Conservation (phyloP, 2,329 filamentous ascomycete genomes). For the Stachybotrys echinatus region DNA sequence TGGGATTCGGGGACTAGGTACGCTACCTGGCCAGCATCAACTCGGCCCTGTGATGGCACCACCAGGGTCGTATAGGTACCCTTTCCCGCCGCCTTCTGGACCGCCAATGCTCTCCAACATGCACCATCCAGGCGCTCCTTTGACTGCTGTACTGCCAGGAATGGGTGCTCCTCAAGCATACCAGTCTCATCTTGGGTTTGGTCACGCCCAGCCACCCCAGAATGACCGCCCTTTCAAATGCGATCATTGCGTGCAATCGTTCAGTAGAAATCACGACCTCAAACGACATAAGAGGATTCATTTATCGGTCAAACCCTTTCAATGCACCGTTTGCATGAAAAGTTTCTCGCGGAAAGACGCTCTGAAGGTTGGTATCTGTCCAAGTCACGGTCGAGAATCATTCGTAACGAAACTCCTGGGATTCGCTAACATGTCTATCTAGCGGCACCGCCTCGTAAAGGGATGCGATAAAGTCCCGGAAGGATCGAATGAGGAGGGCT, state of each 20-base stretch:
- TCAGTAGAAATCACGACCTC: conserved; percentile 93
- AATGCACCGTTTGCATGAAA: conserved; percentile 88
- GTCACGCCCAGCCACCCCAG: conserved; percentile 38
- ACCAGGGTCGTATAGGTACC: conserved; percentile 44
- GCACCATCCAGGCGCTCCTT: conserved; percentile 64
- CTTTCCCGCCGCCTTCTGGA: conserved; percentile 56
- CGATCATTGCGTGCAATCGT: conserved; percentile 85
- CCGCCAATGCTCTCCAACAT: conserved; percentile 75
- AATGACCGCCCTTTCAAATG: conserved; percentile 92
- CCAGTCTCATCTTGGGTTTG: conserved; percentile 48
- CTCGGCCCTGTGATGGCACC: conserved; percentile 32
- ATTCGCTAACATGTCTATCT: conserved; percentile 13
- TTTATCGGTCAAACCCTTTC: conserved; percentile 90
- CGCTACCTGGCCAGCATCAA: conserved; percentile 14
- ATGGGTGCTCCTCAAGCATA: conserved; percentile 52
- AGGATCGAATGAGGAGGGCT: conserved; percentile 13
- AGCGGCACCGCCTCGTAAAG: conserved; percentile 61
- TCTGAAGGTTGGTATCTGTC: conserved; percentile 74
- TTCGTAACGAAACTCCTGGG: too few species aligned
- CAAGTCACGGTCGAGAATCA: too few species aligned
- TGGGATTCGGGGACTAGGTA: conserved; percentile 31
- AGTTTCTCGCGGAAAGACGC: conserved; percentile 96
- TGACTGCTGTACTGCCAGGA: conserved; percentile 59
- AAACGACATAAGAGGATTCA: conserved; percentile 97
- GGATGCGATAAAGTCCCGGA: conserved; percentile 44